Evolutionary conservation across 2,329 filamentous ascomycete species (phyloP), one percentile per base, ranked within the genome.

Genomic region (Domatiomyces globalis): DNA sequence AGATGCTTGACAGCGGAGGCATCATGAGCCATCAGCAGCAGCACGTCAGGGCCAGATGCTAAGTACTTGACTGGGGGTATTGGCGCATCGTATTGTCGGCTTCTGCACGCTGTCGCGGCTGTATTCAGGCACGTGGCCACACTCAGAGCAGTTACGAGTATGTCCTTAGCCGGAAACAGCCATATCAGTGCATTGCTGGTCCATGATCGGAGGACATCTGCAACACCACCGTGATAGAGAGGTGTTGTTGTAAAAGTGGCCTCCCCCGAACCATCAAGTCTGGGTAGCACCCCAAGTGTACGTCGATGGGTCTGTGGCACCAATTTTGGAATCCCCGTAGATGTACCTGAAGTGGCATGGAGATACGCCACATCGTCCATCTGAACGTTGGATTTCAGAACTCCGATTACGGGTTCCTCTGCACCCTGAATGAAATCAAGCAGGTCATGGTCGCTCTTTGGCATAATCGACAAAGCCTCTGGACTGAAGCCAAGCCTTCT

Each of bases 201-300:
- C 79, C 80, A 83, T 0, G 78, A 72, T 48, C 80, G 68, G 45
- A 83, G 75, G 18, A 77, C 71, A 60, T 84, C 81, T 1, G 80
- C 77, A 7, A 82, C 70, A 0, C 80, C 81, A 1, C 80, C 81
- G 57, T 83, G 79, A 56, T 82, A 84, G 0, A 84, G 67, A 0
- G 81, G 80, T 2, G 80, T 84, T 0, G 79, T 81, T 0, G 79
- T 80, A 57, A 83, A 83, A 0, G 78, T 81, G 0, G 77, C 74
- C 2, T 66, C 60, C 2, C 65, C 49, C 0, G 59, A 43, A 0
- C 64, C 62, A 3, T 63, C 56, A 0, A 81, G 70, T 2, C 63
- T 63, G 6, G 78, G 77, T 0, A 82, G 67, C 0, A 76, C 75
- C 1, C 73, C 74, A 2, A 79, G 71, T 2, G 73, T 76, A 9